Conservation (phyloP, 805 yeast genomes). For the Millerozyma miso region DNA sequence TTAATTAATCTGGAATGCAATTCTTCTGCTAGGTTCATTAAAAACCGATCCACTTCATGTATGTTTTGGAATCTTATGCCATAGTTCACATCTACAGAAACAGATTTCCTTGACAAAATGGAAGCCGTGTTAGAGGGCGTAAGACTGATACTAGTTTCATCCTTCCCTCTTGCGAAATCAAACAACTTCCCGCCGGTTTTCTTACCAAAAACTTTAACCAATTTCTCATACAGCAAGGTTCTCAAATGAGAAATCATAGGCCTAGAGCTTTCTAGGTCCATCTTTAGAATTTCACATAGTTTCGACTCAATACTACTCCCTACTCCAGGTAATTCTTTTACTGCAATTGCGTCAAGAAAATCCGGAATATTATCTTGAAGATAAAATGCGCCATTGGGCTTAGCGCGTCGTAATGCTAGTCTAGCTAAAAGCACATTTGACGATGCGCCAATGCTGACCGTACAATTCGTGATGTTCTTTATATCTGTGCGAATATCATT, state of each 20-base stretch:
- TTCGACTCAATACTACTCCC: conserved; percentile 51
- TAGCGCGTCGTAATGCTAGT: conserved; percentile 66
- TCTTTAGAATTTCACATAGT: conserved; percentile 27
- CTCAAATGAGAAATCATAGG: conserved; percentile 39
- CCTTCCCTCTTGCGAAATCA: conserved; percentile 63
- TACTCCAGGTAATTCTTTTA: conserved; percentile 56
- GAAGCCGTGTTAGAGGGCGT: conserved; percentile 42
- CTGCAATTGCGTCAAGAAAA: conserved; percentile 32
- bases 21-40: conserved; percentile 56
- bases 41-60: conserved; percentile 61
- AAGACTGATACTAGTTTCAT: conserved; percentile 56
- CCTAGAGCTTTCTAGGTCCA: conserved; percentile 2
- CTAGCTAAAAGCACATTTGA: conserved; percentile 73
- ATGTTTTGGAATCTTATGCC: conserved; percentile 72
- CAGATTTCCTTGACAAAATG: conserved; percentile 58
- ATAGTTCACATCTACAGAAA: conserved; percentile 88
- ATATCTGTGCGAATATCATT: conserved; percentile 38
- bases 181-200: conserved; percentile 66
- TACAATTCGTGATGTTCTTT: conserved; percentile 46
- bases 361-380: conserved; percentile 27
- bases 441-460: conserved; percentile 79
- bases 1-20: conserved; percentile 48
- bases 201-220: conserved; percentile 55
- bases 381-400: conserved; percentile 65
- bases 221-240: conserved; percentile 22